These are phyloP conservation scores for Phialophora chinensis DNA, from an alignment of 2,329 filamentous ascomycete species.

Conservation along the genomic window DNA sequence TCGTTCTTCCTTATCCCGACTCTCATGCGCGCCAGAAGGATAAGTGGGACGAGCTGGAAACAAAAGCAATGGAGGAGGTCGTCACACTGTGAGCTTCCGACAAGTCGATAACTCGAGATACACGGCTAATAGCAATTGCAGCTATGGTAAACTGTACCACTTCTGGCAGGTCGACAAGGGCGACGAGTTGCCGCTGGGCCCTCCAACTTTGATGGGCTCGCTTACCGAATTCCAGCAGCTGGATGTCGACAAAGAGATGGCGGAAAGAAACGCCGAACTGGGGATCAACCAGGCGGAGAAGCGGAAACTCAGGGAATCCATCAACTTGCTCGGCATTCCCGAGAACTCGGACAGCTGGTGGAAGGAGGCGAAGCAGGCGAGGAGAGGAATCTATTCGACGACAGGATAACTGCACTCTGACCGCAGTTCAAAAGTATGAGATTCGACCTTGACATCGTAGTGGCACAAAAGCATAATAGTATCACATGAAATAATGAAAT, in stretches of 20 bases:
- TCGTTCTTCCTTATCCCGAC: constrained; percentile 72
- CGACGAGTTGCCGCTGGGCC: constrained; percentile 61
- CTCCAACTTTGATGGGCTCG: constrained; percentile 69
- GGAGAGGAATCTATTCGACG: constrained; percentile 35
- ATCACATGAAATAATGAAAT: background rate
- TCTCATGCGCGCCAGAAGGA: constrained; percentile 55
- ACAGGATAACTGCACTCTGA: background rate
- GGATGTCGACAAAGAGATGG: constrained; percentile 49
- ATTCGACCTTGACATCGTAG: background rate
- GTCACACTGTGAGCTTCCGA: constrained; percentile 49
- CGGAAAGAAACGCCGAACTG: constrained; percentile 61
- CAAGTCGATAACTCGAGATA: background rate
- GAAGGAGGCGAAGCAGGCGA: constrained; percentile 43
- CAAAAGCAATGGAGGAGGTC: constrained; percentile 78
- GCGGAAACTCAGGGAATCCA: constrained; percentile 59
- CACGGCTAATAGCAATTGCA: constrained; percentile 13
- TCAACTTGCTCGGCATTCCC: constrained; percentile 54
- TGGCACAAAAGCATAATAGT: background rate
- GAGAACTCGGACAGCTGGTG: constrained; percentile 56
- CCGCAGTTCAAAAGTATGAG: background rate
- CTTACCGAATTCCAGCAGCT: constrained; percentile 47
- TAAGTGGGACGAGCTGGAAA: constrained; percentile 78
- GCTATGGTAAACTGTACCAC: constrained; percentile 87
- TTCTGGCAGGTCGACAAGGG: constrained; percentile 79
- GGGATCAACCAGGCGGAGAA: constrained; percentile 60